Base-by-base conservation (phyloP, 108 stramenopile species). In the Nitzschia inconspicua region DNA sequence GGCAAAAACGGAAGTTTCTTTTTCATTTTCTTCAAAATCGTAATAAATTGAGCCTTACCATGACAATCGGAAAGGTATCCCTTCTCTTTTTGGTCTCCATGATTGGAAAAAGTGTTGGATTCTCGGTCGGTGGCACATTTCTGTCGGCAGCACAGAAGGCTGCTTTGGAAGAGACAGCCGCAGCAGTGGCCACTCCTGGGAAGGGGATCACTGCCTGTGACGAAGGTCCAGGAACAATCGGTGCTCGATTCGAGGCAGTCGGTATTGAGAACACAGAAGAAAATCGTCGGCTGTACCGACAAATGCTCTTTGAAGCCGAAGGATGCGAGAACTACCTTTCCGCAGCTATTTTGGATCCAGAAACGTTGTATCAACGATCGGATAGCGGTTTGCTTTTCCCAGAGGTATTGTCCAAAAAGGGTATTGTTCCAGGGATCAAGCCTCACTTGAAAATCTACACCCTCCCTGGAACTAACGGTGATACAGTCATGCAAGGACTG, bases 301-400 rank as follows among this genome's bases (percentile, higher is more conserved):
- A 95, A 63, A 80, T 92, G 68, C 68, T 95, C 7, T 95, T 88
- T 73, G 77, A 78, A 19, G 63, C 83, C 20, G 65, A 68, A 3
- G 79, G 78, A 30, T 73, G 87, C 47, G 85, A 87, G 46, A 51
- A 93, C 23, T 92, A 77, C 65, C 70, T 96, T 50, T 79, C 70
- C 24, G 95, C 80, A n/a, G 93, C 88, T 31, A 96, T 96, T 68
- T 75, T 94, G 16, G 92, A 84, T 72, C 91, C 92, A 55, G 95
- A 96, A 80, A 96, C 95, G 20, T 65, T 96, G 56, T 83, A 83
- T 67, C 88, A 92, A 53, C 68, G 71, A 54, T 59, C 56, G 27
- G 52, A 68, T 23, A 51, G 29, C 58, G 93, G 88, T 26, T 83
- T 80, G 25, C 85, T 85, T 22, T 93, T 96, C 57, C 84, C 88